Percentiles rank a stretch among this genome's conserved stretches.
Conservation (phyloP, 306 rosid genomes). For the Lupinus albus region DNA sequence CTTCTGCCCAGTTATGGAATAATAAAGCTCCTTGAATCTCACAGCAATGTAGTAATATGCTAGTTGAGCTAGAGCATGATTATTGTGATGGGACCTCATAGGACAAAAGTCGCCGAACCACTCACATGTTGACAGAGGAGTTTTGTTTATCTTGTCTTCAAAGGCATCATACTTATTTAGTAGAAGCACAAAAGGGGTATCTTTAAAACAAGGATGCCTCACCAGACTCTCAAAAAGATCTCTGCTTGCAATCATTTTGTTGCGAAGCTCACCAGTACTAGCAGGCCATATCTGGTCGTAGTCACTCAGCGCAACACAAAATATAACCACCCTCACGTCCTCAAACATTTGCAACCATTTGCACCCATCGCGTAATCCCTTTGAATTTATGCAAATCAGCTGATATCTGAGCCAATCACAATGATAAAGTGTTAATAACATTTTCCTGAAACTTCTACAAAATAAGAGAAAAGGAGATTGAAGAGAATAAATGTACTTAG, state of each 20-base stretch:
- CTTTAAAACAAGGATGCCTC: slow-evolving; percentile 70
- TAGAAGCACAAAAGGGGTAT: slow-evolving; percentile 77
- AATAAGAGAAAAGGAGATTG: slow-evolving; percentile 32
- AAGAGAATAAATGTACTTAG: slow-evolving; percentile 63
- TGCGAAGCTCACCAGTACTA: slow-evolving; percentile 49
- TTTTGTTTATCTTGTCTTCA: slow-evolving; percentile 70
- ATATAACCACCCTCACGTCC: slow-evolving; percentile 75
- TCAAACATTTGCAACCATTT: slow-evolving; percentile 94
- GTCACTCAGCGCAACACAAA: slow-evolving; percentile 84
- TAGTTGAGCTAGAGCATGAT: slow-evolving; percentile 73
- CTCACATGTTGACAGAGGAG: slow-evolving; percentile 75
- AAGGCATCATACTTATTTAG: slow-evolving; percentile 78
- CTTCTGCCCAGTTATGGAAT: slow-evolving; percentile 60
- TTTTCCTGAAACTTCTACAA: slow-evolving; percentile 31
- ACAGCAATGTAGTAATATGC: slow-evolving; percentile 76
- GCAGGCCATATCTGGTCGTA: slow-evolving; percentile 70
- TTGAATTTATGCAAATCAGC: slow-evolving; percentile 71
- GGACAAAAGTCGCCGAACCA: slow-evolving; percentile 86
- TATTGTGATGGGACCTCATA: slow-evolving; percentile 62
- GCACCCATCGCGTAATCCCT: slow-evolving; percentile 81
- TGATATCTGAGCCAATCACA: slow-evolving; percentile 62
- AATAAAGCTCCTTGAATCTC: slow-evolving; percentile 84
- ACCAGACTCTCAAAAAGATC: slow-evolving; percentile 82
- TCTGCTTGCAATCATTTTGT: slow-evolving; percentile 76
- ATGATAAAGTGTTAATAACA: slow-evolving; percentile 32